A percentile compares a stretch with the other conserved stretches of the same genome.
Evolutionary conservation across 805 yeast genomes (phyloP).

Genomic region (Monosporozyma aerobia): DNA sequence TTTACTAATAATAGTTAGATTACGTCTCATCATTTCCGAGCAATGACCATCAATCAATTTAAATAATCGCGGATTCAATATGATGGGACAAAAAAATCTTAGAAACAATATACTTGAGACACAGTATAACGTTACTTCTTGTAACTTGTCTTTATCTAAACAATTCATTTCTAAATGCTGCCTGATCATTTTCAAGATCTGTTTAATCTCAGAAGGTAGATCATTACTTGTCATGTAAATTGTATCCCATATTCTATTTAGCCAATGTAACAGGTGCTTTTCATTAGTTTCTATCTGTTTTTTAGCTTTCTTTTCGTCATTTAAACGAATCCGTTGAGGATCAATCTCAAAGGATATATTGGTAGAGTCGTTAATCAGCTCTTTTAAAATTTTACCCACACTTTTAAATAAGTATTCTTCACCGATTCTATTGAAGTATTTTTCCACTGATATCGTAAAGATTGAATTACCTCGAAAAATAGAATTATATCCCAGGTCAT

Average conservation of each 20-base stretch:
- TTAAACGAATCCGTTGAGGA: constrained; percentile 45
- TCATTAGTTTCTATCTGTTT: constrained; percentile 41
- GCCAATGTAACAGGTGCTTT: constrained; percentile 40
- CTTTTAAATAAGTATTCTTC: constrained; percentile 66
- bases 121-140: constrained; percentile 51
- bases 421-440: constrained; percentile 67
- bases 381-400: constrained; percentile 58
- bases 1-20: constrained; percentile 75
- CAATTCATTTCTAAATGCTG: constrained; percentile 50
- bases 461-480: constrained; percentile 81
- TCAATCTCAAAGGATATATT: constrained; percentile 63
- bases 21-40: constrained; percentile 60
- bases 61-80: constrained; percentile 81
- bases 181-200: constrained; percentile 54
- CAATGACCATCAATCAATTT: constrained; percentile 64
- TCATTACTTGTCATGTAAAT: constrained; percentile 63
- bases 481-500: constrained; percentile 40
- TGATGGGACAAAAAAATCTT: constrained; percentile 83
- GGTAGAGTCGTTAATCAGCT: constrained; percentile 40
- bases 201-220: constrained; percentile 58
- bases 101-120: constrained; percentile 77
- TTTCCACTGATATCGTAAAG: constrained; percentile 72
- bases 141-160: constrained; percentile 34
- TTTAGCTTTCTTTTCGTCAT: constrained; percentile 33
- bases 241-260: constrained; percentile 53